These are phyloP conservation scores for Biscutella auriculata DNA, from an alignment of 441 rosid species.

Conservation along the genomic window DNA sequence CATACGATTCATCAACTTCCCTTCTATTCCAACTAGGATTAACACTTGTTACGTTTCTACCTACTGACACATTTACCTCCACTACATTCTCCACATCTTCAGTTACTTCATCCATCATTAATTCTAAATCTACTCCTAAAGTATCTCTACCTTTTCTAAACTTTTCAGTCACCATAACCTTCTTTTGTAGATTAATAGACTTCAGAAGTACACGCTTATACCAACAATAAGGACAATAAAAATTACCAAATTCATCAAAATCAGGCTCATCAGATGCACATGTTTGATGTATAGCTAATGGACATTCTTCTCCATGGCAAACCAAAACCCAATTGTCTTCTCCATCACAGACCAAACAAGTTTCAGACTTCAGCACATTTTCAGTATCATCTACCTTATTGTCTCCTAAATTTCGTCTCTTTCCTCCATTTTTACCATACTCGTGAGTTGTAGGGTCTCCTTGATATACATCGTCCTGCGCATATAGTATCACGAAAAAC, in stretches of 20 bases:
- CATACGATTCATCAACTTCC: slow-evolving; percentile 5
- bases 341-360: slow-evolving; percentile 25
- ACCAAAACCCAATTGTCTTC: slow-evolving; percentile 22
- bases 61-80: neutral
- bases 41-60: neutral
- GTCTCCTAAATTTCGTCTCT: neutral
- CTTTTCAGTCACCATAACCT: slow-evolving; percentile 26
- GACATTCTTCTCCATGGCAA: slow-evolving; percentile 34
- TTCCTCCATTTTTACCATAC: neutral
- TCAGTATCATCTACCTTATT: neutral
- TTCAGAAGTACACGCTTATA: slow-evolving; percentile 27
- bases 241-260: slow-evolving; percentile 33
- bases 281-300: slow-evolving; percentile 30
- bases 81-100: neutral
- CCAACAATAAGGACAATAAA: slow-evolving; percentile 52
- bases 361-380: slow-evolving; percentile 8
- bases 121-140: slow-evolving; percentile 12
- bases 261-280: slow-evolving; percentile 23
- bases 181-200: slow-evolving; percentile 19
- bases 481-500: neutral
- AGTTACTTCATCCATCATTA: neutral
- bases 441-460: slow-evolving; percentile 2
- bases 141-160: slow-evolving; percentile 4
- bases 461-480: slow-evolving; percentile 14
- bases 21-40: neutral